These are phyloP conservation scores for Sapria himalayana DNA, from an alignment of 345 rosid species.

Conservation along the genomic window DNA sequence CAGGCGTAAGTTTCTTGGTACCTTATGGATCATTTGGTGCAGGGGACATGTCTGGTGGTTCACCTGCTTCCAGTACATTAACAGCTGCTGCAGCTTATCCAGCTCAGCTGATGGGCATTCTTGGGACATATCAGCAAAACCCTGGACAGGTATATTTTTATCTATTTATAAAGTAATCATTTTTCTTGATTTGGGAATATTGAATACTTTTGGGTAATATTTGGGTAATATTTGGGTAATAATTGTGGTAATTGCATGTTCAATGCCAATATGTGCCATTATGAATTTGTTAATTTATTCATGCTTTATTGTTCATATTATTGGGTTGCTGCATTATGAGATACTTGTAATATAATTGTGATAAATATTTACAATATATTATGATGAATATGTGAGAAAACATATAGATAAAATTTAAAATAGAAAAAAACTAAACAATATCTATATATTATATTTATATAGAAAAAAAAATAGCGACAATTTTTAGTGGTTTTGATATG, in stretches of 20 bases:
- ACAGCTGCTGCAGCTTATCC: constrained; percentile 27
- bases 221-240: constrained; percentile 1
- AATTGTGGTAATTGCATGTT: not conserved
- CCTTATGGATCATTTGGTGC: constrained; percentile 38
- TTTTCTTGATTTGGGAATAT: not conserved
- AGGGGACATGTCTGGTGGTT: constrained; percentile 16
- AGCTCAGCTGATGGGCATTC: constrained; percentile 49
- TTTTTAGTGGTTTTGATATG: too few relatives aligned
- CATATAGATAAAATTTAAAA: too few relatives aligned
- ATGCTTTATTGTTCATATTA: not conserved
- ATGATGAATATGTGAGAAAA: too few relatives aligned
- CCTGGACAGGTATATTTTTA: constrained; percentile 26
- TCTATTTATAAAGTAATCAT: too few relatives aligned
- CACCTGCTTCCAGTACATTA: constrained; percentile 19
- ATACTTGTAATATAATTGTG: too few relatives aligned
- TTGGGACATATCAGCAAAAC: constrained; percentile 50
- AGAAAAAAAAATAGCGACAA: too few relatives aligned
- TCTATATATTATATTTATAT: too few relatives aligned
- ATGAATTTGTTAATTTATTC: not conserved
- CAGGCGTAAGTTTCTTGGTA: constrained; percentile 29
- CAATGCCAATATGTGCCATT: not conserved
- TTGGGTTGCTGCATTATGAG: not conserved
- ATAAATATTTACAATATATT: too few relatives aligned
- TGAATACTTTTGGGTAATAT: constrained; percentile 3
- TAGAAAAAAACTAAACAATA: too few relatives aligned